A percentile compares a stretch with the other conserved stretches of the same genome.
These are phyloP conservation scores for Diaporthe citrichinensis DNA, from an alignment of 2,329 filamentous ascomycete genomes.

Conservation along the genomic window DNA sequence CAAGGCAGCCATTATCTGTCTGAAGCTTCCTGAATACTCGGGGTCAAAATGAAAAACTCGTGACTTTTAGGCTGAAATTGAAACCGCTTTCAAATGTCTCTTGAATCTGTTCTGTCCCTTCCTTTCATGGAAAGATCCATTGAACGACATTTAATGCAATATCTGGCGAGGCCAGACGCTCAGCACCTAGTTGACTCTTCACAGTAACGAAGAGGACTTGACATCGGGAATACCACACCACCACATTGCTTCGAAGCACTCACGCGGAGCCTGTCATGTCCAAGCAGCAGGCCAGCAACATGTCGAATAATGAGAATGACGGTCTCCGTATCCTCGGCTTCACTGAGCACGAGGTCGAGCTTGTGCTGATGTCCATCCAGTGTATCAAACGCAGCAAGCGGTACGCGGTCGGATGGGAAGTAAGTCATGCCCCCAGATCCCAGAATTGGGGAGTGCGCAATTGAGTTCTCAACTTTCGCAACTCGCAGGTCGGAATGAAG, in stretches of 20 bases:
- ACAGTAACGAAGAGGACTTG: too few species aligned
- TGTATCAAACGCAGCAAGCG: slow-evolving; percentile 11
- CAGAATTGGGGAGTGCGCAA: neutral
- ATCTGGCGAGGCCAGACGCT: neutral
- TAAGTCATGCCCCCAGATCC: neutral
- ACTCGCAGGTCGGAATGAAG: neutral
- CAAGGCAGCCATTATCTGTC: neutral
- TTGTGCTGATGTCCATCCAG: slow-evolving; percentile 9
- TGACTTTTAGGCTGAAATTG: neutral
- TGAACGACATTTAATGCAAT: neutral
- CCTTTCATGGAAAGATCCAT: neutral
- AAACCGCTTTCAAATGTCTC: neutral
- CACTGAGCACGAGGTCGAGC: neutral
- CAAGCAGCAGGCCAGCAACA: neutral
- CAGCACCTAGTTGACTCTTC: too few species aligned
- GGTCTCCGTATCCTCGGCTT: neutral
- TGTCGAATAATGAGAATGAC: neutral
- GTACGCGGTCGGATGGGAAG: neutral
- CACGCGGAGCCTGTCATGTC: neutral
- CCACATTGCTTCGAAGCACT: neutral
- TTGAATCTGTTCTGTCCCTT: too few species aligned
- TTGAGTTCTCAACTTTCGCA: neutral
- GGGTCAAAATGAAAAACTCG: too few species aligned
- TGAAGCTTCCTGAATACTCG: neutral
- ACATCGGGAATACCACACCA: too few species aligned